Conservation (phyloP, 23 red algal genomes). For the Gracilaria domingensis region DNA sequence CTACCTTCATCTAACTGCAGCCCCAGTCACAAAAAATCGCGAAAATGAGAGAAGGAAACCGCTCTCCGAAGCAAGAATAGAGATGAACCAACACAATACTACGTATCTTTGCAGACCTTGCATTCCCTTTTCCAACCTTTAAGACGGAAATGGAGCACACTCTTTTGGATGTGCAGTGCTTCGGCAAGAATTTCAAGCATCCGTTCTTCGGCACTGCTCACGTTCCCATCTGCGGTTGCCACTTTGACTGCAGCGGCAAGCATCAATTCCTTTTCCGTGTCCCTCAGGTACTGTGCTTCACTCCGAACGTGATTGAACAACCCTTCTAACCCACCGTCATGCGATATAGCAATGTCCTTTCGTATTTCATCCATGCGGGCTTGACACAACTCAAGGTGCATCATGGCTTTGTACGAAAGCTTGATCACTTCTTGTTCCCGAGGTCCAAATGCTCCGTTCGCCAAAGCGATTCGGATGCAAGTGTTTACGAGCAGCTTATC, state of each 20-base stretch:
- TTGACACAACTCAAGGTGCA: not conserved
- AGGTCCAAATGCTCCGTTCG: not conserved
- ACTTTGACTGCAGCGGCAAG: conserved; percentile 45
- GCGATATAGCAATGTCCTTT: not conserved
- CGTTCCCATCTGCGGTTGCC: not conserved
- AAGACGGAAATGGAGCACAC: conserved; percentile 33
- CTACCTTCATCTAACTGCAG: too few relatives aligned
- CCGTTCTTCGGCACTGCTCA: not conserved
- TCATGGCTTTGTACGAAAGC: conserved; percentile 2
- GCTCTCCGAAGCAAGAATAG: too few relatives aligned
- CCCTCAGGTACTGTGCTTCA: not conserved
- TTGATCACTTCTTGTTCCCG: not conserved
- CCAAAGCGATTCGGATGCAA: conserved; percentile 28
- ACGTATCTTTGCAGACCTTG: not conserved
- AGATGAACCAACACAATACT: not conserved
- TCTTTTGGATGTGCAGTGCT: conserved; percentile 6
- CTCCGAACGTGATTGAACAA: not conserved
- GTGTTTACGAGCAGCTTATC: conserved; percentile 37
- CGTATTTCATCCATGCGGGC: not conserved
- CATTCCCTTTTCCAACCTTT: not conserved
- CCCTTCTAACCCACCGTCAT: not conserved
- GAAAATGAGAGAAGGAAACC: too few relatives aligned
- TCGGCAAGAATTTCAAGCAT: not conserved
- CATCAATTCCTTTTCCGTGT: conserved; percentile 34
- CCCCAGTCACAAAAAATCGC: too few relatives aligned